Conservation (phyloP, 345 rosid species). For the Gossypium raimondii region DNA sequence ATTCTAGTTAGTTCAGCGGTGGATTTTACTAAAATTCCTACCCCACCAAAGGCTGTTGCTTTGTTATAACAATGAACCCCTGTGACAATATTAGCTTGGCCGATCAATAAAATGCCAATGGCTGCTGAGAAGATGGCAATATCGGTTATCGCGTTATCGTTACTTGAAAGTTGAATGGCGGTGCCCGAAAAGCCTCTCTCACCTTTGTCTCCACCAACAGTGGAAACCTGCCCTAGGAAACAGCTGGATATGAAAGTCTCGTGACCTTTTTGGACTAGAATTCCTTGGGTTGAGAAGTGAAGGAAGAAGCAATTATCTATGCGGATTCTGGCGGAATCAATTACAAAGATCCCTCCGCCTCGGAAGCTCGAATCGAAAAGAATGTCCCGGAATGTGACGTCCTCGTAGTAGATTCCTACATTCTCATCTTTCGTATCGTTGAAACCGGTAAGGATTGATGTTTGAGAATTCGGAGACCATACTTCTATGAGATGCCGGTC, state of each 20-base stretch:
- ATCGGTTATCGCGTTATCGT: conserved; percentile 58
- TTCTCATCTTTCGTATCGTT: conserved; percentile 18
- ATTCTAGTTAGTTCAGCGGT: conserved; percentile 43
- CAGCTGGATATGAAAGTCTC: conserved; percentile 57
- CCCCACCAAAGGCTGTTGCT: conserved; percentile 62
- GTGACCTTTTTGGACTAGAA: conserved; percentile 55
- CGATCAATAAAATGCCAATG: conserved; percentile 43
- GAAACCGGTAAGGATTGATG: neutral
- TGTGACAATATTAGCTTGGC: conserved; percentile 57
- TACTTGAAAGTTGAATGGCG: conserved; percentile 52
- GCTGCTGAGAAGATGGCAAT: conserved; percentile 65
- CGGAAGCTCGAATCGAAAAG: conserved; percentile 57
- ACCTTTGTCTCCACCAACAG: conserved; percentile 46
- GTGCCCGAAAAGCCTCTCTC: conserved; percentile 60
- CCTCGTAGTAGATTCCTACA: conserved; percentile 40
- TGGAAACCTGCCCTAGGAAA: conserved; percentile 58
- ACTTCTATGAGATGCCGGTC: conserved; percentile 56
- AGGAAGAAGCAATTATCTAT: conserved; percentile 52
- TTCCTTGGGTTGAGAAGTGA: conserved; percentile 64
- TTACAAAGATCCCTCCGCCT: conserved; percentile 55
- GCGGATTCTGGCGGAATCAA: conserved; percentile 53
- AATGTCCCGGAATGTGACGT: conserved; percentile 52
- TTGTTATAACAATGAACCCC: conserved; percentile 76
- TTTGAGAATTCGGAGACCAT: conserved; percentile 37
- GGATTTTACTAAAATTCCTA: conserved; percentile 48